phyloP scores from a whole-genome alignment of 768 basidiomycete species.

The Tylopilus cervinicoccineus region DNA sequence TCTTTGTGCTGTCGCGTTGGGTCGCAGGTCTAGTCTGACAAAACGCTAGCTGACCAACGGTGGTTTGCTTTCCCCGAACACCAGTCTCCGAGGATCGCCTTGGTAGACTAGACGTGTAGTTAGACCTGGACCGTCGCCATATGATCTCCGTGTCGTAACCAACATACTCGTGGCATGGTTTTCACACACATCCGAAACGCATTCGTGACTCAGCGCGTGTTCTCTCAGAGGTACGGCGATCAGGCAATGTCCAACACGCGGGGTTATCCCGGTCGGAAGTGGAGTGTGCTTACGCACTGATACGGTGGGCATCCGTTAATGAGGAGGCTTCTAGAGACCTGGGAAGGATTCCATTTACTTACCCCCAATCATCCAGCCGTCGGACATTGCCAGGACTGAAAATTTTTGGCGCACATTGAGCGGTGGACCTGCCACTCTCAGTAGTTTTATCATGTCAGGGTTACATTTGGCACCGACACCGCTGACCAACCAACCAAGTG shows the following conservation, averaged over 20 bases:
- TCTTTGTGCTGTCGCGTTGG: background rate
- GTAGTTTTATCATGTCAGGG: no score
- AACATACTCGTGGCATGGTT: constrained; percentile 2
- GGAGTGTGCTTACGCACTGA: background rate
- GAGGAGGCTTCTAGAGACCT: constrained; percentile 6
- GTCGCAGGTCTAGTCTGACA: constrained; percentile 1
- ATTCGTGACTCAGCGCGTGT: background rate
- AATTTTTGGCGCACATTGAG: constrained; percentile 5
- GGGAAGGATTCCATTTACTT: constrained; percentile 3
- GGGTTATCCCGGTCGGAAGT: background rate
- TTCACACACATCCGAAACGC: constrained; percentile 5
- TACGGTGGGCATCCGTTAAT: background rate
- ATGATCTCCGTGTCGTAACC: constrained; percentile 8
- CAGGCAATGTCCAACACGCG: background rate
- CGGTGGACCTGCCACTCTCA: no score
- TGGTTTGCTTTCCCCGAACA: constrained; percentile 23
- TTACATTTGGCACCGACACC: constrained; percentile 9
- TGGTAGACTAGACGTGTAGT: constrained; percentile 21
- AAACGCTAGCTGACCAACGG: constrained; percentile 29
- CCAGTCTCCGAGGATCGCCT: constrained; percentile 30
- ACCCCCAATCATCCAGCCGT: background rate
- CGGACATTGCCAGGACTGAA: background rate
- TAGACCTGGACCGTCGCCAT: background rate
- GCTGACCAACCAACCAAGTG: background rate
- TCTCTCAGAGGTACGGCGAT: background rate